Evolutionary conservation across 768 basidiomycete genomes (phyloP), one percentile per base, ranked within the genome.

Genomic region (Trametes maxima): DNA sequence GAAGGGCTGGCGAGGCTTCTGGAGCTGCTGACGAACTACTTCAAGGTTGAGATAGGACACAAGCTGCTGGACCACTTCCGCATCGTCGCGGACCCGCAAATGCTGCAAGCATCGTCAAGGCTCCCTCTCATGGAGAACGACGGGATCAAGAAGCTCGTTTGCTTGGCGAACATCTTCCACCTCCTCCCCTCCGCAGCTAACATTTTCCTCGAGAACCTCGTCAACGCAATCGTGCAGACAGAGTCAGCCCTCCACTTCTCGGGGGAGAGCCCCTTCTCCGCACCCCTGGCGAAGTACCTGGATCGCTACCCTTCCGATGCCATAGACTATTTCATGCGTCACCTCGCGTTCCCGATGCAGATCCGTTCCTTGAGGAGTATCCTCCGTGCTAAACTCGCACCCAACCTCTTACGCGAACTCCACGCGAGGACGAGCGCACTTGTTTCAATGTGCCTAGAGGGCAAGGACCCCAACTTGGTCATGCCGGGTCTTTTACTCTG

Each of bases 21-120:
- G 50, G 94, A 97, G 73, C 83, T 99, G 7, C 77, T 99, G 57
- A 97, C 95, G 40, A 98, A 98, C 73, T 98, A 99, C 76, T 99
- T 99, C 86, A 98, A 98, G 74, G 96, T 99, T 17, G 97, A 99
- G 77, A 98, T 99, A 61, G 97, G 97, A 0, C 86, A 92, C 73
- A 99, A 99, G 75, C 85, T 99, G 7, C 80, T 99, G 21, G 97
- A 98, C 68, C 97, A 99, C 72, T 98, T 96, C 77, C 88, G 89
- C 44, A 86, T 90, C 39, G 89, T 99, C 21, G 92, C 96, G 24
- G 94, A 96, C 69, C 89, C 93, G 14, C 87, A 88, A 65, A 88
- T 92, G 79, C 81, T 98, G 25, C 82, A 84, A 59, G 86, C 85
- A 48, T 90, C 95, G 0, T 87, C 94, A 0, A 85, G 86, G 59